phyloP scores from a whole-genome alignment of 1,139 yeast species.

The Diutina sp. region DNA sequence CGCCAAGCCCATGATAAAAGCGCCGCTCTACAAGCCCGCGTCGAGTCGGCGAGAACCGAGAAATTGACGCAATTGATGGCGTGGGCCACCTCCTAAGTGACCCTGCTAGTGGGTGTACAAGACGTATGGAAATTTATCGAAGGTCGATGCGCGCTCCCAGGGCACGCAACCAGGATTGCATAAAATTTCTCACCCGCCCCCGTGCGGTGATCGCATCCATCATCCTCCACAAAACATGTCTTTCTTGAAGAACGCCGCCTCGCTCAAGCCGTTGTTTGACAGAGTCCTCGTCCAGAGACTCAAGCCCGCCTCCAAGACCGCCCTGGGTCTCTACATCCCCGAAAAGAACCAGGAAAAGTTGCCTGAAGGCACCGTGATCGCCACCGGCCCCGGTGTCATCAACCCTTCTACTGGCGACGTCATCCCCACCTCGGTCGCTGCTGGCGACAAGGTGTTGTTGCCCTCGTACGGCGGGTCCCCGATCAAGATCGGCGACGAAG shows the following conservation, averaged over 20 bases:
- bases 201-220: background rate
- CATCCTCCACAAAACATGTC: slow-evolving; percentile 15
- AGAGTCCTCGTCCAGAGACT: slow-evolving; percentile 90
- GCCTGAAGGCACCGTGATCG: slow-evolving; percentile 68
- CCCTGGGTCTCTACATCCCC: slow-evolving; percentile 91
- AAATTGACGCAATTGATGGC: background rate
- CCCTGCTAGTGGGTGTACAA: too few species aligned
- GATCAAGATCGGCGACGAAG: slow-evolving; percentile 77
- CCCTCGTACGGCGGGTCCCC: slow-evolving; percentile 86
- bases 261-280: slow-evolving; percentile 86
- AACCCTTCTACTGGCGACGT: slow-evolving; percentile 50
- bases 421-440: slow-evolving; percentile 59
- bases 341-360: slow-evolving; percentile 93
- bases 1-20: slow-evolving; percentile 21
- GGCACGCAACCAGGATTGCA: background rate
- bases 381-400: slow-evolving; percentile 77
- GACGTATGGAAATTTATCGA: background rate
- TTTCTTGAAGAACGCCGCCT: slow-evolving; percentile 71
- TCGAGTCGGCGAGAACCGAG: background rate
- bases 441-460: slow-evolving; percentile 88
- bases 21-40: background rate
- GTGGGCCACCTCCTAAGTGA: background rate
- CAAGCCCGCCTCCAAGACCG: slow-evolving; percentile 85
- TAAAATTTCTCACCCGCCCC: background rate
- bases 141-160: background rate